Percentiles rank a stretch among this genome's conserved stretches.
phyloP scores from a whole-genome alignment of 108 stramenopile genomes.

The Cyclotella sp. region DNA sequence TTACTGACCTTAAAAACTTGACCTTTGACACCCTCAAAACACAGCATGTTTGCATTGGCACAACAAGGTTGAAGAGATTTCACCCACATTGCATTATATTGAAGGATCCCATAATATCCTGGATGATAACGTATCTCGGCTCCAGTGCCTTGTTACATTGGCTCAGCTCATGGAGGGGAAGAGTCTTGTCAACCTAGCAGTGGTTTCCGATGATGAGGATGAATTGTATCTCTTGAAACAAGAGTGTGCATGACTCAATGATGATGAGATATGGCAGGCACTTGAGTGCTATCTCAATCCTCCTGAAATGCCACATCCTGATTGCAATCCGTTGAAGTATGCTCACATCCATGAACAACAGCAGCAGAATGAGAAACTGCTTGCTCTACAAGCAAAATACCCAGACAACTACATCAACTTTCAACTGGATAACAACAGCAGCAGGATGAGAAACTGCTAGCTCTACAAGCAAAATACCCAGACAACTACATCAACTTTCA shows the following conservation, averaged over 20 bases:
- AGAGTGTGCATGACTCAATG: background rate
- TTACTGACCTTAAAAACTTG: conserved; percentile 47
- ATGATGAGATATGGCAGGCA: background rate
- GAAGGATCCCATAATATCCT: conserved; percentile 47
- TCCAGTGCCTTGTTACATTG: background rate
- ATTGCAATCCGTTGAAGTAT: background rate
- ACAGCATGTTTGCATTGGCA: conserved; percentile 34
- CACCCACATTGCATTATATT: conserved; percentile 38
- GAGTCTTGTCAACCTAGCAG: conserved; percentile 8
- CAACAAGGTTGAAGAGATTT: too few species aligned
- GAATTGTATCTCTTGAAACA: background rate
- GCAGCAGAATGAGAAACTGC: background rate
- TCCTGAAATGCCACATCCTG: background rate
- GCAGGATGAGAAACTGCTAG: too few species aligned
- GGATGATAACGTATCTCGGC: conserved; percentile 10
- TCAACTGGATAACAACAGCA: background rate
- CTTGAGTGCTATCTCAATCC: background rate
- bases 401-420: background rate
- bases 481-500: too few species aligned
- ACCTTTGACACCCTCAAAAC: conserved; percentile 34
- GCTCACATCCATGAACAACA: background rate
- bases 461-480: too few species aligned
- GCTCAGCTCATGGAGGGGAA: conserved; percentile 18
- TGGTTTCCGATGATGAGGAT: background rate
- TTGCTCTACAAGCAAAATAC: background rate